Conservation (phyloP, 352 stramenopile genomes). For the Nothophytophthora sp. region DNA sequence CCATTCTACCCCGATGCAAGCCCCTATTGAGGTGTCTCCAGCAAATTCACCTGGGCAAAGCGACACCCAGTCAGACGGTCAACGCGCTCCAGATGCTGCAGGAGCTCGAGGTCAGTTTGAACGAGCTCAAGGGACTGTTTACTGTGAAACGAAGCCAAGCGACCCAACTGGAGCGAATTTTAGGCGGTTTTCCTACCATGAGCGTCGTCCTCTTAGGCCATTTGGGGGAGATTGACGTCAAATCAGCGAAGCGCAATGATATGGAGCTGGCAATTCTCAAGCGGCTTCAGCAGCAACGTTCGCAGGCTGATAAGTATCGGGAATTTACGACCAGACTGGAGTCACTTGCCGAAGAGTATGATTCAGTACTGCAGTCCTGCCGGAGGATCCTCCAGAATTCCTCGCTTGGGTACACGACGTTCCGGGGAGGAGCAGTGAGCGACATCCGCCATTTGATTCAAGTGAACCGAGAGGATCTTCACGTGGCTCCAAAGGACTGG, state of each 20-base stretch:
- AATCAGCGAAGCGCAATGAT: slow-evolving; percentile 22
- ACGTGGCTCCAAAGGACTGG: slow-evolving; percentile 35
- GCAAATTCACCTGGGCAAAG: slow-evolving; percentile 28
- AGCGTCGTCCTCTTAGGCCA: slow-evolving; percentile 1
- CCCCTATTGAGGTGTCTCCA: slow-evolving; percentile 24
- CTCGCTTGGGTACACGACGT: slow-evolving; percentile 24
- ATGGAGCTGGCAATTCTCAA: slow-evolving; percentile 22
- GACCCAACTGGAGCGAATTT: slow-evolving; percentile 6
- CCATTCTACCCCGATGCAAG: slow-evolving; percentile 22
- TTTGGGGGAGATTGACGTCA: slow-evolving; percentile 22
- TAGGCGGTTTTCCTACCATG: slow-evolving; percentile 24
- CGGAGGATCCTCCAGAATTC: slow-evolving; percentile 14
- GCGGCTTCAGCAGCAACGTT: slow-evolving; percentile 9
- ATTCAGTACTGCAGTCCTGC: slow-evolving; percentile 11
- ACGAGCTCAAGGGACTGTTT: slow-evolving; percentile 8
- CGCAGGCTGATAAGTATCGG: slow-evolving; percentile 13
- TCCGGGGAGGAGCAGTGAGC: slow-evolving; percentile 24
- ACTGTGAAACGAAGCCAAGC: not conserved
- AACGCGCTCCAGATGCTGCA: slow-evolving; percentile 21
- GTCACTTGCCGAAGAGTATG: slow-evolving; percentile 16
- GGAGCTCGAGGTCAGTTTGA: slow-evolving; percentile 15
- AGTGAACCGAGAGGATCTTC: slow-evolving; percentile 21
- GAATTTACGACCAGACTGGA: slow-evolving; percentile 22
- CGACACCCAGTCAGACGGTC: slow-evolving; percentile 15
- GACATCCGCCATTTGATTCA: slow-evolving; percentile 33